A percentile compares a stretch with the other conserved stretches of the same genome.
phyloP scores from a whole-genome alignment of 306 rosid species.

The Potentilla sterilis region DNA sequence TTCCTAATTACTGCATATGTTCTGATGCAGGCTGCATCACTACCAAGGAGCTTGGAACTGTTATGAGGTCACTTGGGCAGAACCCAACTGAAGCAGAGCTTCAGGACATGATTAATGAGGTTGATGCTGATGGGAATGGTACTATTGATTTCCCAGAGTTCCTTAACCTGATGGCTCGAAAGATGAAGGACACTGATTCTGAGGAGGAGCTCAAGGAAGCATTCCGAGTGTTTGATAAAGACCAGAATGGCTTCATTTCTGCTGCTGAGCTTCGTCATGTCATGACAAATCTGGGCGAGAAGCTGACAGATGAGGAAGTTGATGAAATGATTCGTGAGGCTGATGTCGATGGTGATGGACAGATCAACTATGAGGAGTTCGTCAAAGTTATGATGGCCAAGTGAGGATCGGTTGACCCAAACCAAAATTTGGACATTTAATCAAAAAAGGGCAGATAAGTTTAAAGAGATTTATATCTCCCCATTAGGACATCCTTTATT shows the following conservation, averaged over 20 bases:
- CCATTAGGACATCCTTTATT: slow-evolving; percentile 1
- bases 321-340: not conserved
- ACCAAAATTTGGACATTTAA: not conserved
- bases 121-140: not conserved
- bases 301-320: not conserved
- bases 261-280: slow-evolving; percentile 18
- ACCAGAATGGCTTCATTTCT: slow-evolving; percentile 19
- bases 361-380: not conserved
- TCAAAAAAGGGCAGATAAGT: slow-evolving; percentile 1
- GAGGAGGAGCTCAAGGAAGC: slow-evolving; percentile 19
- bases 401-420: not conserved
- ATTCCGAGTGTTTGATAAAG: slow-evolving; percentile 22
- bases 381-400: not conserved
- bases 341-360: not conserved
- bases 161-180: slow-evolving; percentile 13
- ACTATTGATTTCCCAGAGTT: not conserved
- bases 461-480: not conserved
- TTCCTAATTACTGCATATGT: not conserved
- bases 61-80: not conserved
- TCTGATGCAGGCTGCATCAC: not conserved
- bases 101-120: not conserved
- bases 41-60: slow-evolving; percentile 1
- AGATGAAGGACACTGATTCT: slow-evolving; percentile 20
- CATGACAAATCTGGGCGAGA: slow-evolving; percentile 2
- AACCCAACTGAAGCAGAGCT: not conserved